These are phyloP conservation scores for Paramecium octaurelia DNA, from an alignment of 73 alveolate species.

Conservation along the genomic window DNA sequence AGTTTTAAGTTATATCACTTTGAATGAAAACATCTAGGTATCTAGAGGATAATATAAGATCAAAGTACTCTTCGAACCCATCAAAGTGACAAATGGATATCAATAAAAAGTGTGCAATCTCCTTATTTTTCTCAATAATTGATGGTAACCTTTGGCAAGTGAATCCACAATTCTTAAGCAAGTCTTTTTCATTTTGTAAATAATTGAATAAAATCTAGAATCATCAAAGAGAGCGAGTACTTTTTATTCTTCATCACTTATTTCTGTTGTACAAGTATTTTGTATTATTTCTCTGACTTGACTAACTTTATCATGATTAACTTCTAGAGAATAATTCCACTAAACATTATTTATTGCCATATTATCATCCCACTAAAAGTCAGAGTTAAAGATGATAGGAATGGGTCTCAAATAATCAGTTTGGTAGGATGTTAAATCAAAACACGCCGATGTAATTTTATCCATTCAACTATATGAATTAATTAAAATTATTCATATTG, in stretches of 20 bases:
- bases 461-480: background rate
- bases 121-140: background rate
- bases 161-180: slow-evolving; percentile 1
- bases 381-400: no score
- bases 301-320: background rate
- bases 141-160: background rate
- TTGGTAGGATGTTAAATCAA: background rate
- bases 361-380: background rate
- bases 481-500: background rate
- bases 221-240: background rate
- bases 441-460: background rate
- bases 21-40: background rate
- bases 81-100: background rate
- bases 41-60: background rate
- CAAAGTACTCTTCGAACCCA: background rate
- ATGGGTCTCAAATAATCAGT: background rate
- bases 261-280: background rate
- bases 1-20: background rate
- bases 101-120: background rate
- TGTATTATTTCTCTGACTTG: background rate
- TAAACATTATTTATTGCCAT: background rate
- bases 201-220: background rate
- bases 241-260: background rate
- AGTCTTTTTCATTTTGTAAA: background rate
- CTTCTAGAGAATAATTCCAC: background rate